These are phyloP conservation scores for Populus euphratica DNA, from an alignment of 345 rosid genomes.

Conservation along the genomic window DNA sequence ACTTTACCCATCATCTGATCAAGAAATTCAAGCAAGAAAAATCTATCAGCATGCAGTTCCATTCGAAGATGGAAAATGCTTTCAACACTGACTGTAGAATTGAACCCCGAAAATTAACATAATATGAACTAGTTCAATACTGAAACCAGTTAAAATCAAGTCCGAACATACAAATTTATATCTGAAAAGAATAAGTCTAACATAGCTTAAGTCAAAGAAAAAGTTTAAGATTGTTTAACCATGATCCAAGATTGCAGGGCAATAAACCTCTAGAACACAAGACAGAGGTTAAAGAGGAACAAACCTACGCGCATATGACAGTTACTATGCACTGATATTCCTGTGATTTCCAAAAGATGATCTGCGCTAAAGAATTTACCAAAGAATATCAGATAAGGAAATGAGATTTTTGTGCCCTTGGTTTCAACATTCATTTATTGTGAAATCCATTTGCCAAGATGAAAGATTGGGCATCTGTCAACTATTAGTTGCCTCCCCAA, in stretches of 20 bases:
- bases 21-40: slow-evolving; percentile 13
- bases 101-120: neutral
- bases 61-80: neutral
- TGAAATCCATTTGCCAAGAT: neutral
- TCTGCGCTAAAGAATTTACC: too few species aligned
- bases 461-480: too few species aligned
- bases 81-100: neutral
- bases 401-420: neutral
- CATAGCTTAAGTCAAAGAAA: neutral
- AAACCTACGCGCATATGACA: neutral
- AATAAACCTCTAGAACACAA: neutral
- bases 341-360: neutral
- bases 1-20: slow-evolving; percentile 89
- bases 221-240: neutral
- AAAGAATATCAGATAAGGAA: too few species aligned
- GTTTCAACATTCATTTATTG: neutral
- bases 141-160: neutral
- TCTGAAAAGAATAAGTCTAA: neutral
- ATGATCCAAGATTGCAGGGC: neutral
- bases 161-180: neutral
- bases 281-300: neutral
- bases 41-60: neutral
- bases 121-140: neutral
- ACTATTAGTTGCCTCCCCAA: too few species aligned
- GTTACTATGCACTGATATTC: neutral